Conservation (phyloP, 2,329 filamentous ascomycete species). For the Microcyclospora pomicola region DNA sequence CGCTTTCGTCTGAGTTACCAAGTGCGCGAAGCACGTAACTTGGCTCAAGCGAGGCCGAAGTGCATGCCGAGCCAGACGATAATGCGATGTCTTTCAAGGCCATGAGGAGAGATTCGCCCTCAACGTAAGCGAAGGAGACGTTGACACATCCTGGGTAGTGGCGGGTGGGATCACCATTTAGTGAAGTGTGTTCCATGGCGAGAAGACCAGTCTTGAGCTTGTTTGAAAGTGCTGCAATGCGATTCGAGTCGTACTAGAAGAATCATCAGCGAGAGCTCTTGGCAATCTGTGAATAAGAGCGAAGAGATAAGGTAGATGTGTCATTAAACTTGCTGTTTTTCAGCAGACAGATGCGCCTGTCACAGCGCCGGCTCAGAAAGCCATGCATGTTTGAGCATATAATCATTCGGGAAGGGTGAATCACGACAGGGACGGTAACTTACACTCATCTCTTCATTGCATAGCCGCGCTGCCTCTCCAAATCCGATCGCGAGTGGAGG, state of each 20-base stretch:
- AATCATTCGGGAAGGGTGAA: conserved; percentile 46
- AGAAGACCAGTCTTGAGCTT: conserved; percentile 71
- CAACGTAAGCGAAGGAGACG: conserved; percentile 95
- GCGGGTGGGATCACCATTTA: conserved; percentile 70
- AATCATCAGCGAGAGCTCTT: conserved; percentile 3
- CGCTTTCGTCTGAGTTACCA: conserved; percentile 92
- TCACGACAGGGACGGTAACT: conserved; percentile 24
- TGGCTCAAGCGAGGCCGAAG: conserved; percentile 88
- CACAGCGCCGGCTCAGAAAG: conserved; percentile 62
- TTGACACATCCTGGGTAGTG: conserved; percentile 98
- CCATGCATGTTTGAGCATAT: conserved; percentile 79
- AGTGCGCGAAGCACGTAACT: conserved; percentile 91
- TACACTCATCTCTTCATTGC: conserved; percentile 81
- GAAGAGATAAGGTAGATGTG: conserved; percentile 1
- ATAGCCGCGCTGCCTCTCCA: conserved; percentile 87
- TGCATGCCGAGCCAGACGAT: conserved; percentile 93
- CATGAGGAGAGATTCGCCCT: conserved; percentile 96
- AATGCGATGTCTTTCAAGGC: conserved; percentile 94
- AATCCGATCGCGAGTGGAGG: conserved; percentile 83
- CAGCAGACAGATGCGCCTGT: conserved; percentile 35
- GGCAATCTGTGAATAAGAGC: conserved; percentile 1
- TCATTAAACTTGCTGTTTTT: conserved; percentile 57
- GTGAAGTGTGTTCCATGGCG: conserved; percentile 75
- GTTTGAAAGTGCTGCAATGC: conserved; percentile 70
- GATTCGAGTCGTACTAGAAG: conserved; percentile 74